Base-by-base conservation (phyloP, 805 yeast species). In the Scheffersomyces ergatensis region DNA sequence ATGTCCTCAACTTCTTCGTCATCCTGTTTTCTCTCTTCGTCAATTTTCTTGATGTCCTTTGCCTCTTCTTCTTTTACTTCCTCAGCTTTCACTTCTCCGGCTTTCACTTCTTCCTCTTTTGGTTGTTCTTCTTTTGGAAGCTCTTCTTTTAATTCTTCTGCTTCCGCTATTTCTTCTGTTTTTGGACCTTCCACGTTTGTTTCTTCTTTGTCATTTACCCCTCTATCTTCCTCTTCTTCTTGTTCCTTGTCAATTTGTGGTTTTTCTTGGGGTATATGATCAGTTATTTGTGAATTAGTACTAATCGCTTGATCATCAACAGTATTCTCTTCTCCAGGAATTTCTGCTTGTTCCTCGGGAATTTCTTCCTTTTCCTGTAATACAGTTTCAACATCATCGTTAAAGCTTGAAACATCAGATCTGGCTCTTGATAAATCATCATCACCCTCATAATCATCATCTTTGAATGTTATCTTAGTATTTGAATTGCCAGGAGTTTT, bases 321-420 rank as follows among this genome's bases (percentile, higher is more conserved):
- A n/a, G n/a, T n/a, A n/a, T n/a, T n/a, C n/a, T n/a, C n/a, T n/a
- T 21, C 29, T 33, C 26, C 38, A 18, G 21, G 31, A 5, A 23
- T 17, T 18, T 14, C 33, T 7, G 5, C 27, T 11, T 33, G 44
- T n/a, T 25, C 37, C 2, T 40, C 33, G n/a, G n/a, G n/a, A n/a
- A n/a, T 31, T 21, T 49, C 51, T 15, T 53, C 62, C 36, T 43
- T 48, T 7, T 60, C 65, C 31, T 60, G 59, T 37, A 45, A 46
- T 8, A 58, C 54, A 3, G 68, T 61, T 39, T 60, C 66, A 21
- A 54, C 50, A 32, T 62, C 68, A 42, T 61, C 68, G 41, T 58
- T 44, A 39, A 62, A 62, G 27, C 57, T 57, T 1, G 60, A 56
- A 2, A 44, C 37, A 25, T 53, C 61, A 4, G 53, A 43, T 1